Evolutionary conservation across 2,329 filamentous ascomycete genomes (phyloP).

Genomic region (Orbilia brochopaga): DNA sequence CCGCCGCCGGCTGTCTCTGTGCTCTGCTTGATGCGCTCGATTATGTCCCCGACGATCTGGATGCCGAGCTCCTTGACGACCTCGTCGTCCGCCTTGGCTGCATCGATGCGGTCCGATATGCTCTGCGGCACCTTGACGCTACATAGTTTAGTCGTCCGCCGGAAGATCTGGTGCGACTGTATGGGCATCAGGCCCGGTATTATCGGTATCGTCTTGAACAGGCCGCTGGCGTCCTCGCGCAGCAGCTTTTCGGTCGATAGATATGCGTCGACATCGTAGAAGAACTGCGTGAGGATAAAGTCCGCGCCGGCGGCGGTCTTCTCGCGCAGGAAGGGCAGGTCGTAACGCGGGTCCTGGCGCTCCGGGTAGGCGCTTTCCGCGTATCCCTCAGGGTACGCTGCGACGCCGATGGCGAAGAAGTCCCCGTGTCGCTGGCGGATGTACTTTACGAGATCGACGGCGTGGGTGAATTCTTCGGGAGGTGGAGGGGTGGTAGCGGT

Average conservation of each 20-base stretch:
- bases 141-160: slow-evolving; percentile 90
- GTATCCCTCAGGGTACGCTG: slow-evolving; percentile 93
- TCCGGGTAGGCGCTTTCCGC: slow-evolving; percentile 89
- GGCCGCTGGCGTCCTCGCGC: slow-evolving; percentile 79
- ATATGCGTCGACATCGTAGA: slow-evolving; percentile 88
- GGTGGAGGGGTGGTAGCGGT: slow-evolving; percentile 64
- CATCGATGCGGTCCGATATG: slow-evolving; percentile 73
- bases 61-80: slow-evolving; percentile 80
- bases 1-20: slow-evolving; percentile 54
- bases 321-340: slow-evolving; percentile 86
- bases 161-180: slow-evolving; percentile 95
- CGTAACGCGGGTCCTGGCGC: slow-evolving; percentile 68
- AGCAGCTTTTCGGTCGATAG: slow-evolving; percentile 77
- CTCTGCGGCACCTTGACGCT: slow-evolving; percentile 79
- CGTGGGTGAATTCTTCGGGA: slow-evolving; percentile 82
- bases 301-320: slow-evolving; percentile 91
- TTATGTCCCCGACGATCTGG: slow-evolving; percentile 81
- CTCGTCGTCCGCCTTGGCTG: slow-evolving; percentile 78
- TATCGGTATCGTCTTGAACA: slow-evolving; percentile 85
- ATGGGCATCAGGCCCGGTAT: slow-evolving; percentile 97
- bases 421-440: slow-evolving; percentile 85
- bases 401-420: slow-evolving; percentile 95
- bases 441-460: slow-evolving; percentile 85
- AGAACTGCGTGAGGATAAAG: slow-evolving; percentile 98
- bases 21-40: slow-evolving; percentile 72